These are phyloP conservation scores for Ceratocystis smalleyi DNA, from an alignment of 2,329 filamentous ascomycete species.

Conservation along the genomic window DNA sequence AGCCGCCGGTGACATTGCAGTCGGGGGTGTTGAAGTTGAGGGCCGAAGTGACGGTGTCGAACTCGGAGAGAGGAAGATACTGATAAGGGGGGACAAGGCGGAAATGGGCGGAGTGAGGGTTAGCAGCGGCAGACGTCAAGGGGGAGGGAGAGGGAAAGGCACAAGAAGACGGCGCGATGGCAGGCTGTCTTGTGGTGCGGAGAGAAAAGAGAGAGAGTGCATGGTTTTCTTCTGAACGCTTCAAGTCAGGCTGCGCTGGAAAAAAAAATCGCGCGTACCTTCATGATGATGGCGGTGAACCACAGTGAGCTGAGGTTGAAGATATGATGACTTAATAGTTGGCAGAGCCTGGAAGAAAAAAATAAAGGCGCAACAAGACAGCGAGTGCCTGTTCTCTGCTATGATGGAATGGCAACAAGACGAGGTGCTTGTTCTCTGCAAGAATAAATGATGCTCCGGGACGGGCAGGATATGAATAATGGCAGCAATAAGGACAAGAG, in stretches of 20 bases:
- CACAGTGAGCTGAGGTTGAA: constrained; percentile 17
- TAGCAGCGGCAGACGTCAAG: constrained; percentile 9
- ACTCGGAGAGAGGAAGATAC: constrained; percentile 83
- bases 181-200: too few species aligned
- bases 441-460: not conserved
- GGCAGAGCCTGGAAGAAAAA: not conserved
- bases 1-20: constrained; percentile 80
- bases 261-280: constrained; percentile 17
- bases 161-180: too few species aligned
- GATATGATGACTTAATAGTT: constrained; percentile 9
- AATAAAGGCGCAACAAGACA: not conserved
- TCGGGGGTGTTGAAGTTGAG: constrained; percentile 93
- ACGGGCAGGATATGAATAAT: not conserved
- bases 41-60: constrained; percentile 80
- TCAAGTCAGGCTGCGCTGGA: constrained; percentile 17
- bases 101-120: not conserved
- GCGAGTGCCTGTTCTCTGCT: not conserved
- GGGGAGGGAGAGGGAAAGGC: not conserved
- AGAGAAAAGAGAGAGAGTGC: not conserved
- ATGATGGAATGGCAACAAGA: not conserved
- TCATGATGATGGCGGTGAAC: constrained; percentile 17
- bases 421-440: constrained; percentile 1
- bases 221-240: constrained; percentile 17
- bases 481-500: too few species aligned
- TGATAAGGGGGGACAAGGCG: constrained; percentile 26